Conservation (phyloP, 1,139 yeast species). For the Lodderomyces metapsilosis region DNA sequence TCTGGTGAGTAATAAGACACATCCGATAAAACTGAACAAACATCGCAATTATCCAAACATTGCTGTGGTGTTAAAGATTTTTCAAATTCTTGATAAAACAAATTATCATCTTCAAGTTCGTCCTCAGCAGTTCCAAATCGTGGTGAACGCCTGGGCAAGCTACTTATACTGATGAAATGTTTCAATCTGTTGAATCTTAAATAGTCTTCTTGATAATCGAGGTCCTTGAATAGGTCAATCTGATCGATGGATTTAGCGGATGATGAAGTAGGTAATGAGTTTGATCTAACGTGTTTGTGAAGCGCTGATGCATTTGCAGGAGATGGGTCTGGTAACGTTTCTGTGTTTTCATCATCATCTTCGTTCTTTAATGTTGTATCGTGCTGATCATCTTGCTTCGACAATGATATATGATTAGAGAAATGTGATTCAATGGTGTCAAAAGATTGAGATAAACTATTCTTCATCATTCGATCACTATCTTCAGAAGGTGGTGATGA, state of each 20-base stretch:
- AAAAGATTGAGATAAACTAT: constrained; percentile 12
- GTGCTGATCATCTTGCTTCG: background rate
- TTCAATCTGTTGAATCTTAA: constrained; percentile 23
- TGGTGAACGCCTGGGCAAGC: constrained; percentile 9
- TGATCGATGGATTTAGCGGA: constrained; percentile 10
- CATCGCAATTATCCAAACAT: constrained; percentile 17
- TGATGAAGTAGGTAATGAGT: constrained; percentile 23
- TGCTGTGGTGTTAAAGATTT: constrained; percentile 13
- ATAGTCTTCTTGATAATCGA: constrained; percentile 17
- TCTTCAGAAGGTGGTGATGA: constrained; percentile 7
- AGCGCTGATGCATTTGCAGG: constrained; percentile 1
- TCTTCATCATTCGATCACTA: constrained; percentile 9
- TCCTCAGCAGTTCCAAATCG: constrained; percentile 4
- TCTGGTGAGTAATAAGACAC: constrained; percentile 26
- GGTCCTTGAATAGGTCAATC: constrained; percentile 14
- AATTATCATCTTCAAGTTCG: constrained; percentile 4
- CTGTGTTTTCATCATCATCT: constrained; percentile 2
- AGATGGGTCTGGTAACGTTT: constrained; percentile 10
- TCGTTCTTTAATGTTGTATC: background rate
- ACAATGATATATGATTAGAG: background rate
- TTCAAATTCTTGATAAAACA: constrained; percentile 10
- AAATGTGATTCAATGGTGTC: constrained; percentile 12
- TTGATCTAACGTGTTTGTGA: constrained; percentile 16
- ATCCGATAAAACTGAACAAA: constrained; percentile 26
- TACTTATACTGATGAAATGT: constrained; percentile 22